Percentiles rank a stretch among this genome's conserved stretches.
phyloP scores from a whole-genome alignment of 345 rosid species.

The Cardamine chenopodiifolia region DNA sequence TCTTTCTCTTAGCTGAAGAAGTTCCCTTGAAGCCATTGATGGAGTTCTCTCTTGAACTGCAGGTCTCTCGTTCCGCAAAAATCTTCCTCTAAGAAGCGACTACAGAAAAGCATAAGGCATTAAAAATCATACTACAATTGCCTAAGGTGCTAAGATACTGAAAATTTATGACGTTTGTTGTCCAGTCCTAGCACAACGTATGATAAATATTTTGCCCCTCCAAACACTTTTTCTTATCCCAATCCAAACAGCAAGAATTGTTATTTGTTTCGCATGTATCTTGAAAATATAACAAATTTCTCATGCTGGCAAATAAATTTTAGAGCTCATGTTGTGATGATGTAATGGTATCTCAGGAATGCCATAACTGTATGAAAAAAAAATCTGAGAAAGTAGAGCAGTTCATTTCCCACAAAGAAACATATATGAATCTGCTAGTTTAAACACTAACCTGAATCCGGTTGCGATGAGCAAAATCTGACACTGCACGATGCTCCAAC shows the following conservation, averaged over 20 bases:
- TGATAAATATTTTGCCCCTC: neutral
- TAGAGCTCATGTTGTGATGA: neutral
- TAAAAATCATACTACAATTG: conserved; percentile 22
- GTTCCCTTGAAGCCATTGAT: conserved; percentile 80
- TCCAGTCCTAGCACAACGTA: conserved; percentile 12
- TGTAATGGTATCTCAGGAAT: conserved; percentile 19
- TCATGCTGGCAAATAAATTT: neutral
- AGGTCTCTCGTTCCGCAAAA: conserved; percentile 83
- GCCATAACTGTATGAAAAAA: neutral
- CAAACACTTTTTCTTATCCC: conserved; percentile 13
- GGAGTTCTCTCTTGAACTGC: conserved; percentile 78
- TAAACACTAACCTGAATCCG: conserved; percentile 80
- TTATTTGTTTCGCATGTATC: neutral
- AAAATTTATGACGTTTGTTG: neutral
- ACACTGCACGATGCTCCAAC: conserved; percentile 95
- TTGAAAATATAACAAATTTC: neutral
- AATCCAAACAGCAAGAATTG: neutral
- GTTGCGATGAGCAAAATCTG: conserved; percentile 98
- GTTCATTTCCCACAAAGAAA: neutral
- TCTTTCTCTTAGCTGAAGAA: conserved; percentile 84
- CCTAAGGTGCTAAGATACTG: neutral
- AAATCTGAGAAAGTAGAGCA: conserved; percentile 7
- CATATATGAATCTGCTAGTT: neutral
- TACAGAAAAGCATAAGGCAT: conserved; percentile 45
- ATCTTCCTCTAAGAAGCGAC: conserved; percentile 96